Percentiles rank a stretch among this genome's conserved stretches.
Evolutionary conservation across 768 basidiomycete genomes (phyloP).

Genomic region (Sutorius australiensis): DNA sequence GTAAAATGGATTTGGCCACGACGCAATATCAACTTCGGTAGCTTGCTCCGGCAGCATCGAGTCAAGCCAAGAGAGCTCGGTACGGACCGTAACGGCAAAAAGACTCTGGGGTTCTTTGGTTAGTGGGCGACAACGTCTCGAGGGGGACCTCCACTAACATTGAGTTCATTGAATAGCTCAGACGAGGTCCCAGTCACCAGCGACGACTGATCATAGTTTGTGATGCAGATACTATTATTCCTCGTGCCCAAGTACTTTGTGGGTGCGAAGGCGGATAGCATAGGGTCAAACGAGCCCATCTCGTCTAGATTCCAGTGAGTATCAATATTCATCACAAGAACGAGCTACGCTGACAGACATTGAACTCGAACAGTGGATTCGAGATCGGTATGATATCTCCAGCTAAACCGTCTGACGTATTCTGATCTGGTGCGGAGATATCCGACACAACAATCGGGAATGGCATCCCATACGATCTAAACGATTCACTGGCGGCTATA

Average conservation of each 20-base stretch:
- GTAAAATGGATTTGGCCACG: conserved; percentile 37
- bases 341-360: conserved; percentile 24
- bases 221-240: conserved; percentile 31
- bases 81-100: conserved; percentile 8
- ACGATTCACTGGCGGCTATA: conserved; percentile 25
- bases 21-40: conserved; percentile 29
- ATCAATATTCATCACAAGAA: neutral
- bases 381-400: conserved; percentile 31
- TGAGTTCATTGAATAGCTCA: conserved; percentile 31
- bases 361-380: conserved; percentile 36
- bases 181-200: conserved; percentile 41
- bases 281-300: conserved; percentile 41
- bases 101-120: conserved; percentile 8
- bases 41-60: conserved; percentile 24
- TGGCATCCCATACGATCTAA: conserved; percentile 34
- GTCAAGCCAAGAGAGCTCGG: conserved; percentile 15
- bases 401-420: conserved; percentile 17
- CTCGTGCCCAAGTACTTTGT: conserved; percentile 43
- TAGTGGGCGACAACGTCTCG: neutral
- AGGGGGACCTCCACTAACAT: conserved; percentile 24
- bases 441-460: conserved; percentile 38
- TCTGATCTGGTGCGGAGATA: conserved; percentile 24
- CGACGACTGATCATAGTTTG: conserved; percentile 35
- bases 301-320: conserved; percentile 28
- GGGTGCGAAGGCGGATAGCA: conserved; percentile 43